Percentiles rank a stretch among this genome's conserved stretches.
These are phyloP conservation scores for Diaporthe ampelina DNA, from an alignment of 2,329 filamentous ascomycete species.

Conservation along the genomic window DNA sequence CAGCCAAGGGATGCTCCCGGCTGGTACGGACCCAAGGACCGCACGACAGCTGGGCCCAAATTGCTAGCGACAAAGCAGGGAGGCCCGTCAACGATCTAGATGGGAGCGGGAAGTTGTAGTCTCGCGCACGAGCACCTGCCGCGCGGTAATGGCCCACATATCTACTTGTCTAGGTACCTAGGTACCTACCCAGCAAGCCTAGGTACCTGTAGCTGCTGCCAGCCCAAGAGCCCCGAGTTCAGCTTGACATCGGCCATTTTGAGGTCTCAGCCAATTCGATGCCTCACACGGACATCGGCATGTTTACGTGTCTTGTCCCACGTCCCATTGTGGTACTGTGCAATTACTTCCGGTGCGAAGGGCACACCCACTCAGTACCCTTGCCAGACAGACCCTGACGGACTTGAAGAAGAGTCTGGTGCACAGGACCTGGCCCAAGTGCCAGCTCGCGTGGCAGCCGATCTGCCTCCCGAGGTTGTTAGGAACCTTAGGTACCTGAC, in stretches of 20 bases:
- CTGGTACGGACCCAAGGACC: no score
- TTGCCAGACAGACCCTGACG: neutral
- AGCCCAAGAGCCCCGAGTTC: neutral
- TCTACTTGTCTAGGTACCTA: no score
- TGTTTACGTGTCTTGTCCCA: slow-evolving; percentile 15
- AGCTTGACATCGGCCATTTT: neutral
- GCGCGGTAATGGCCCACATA: no score
- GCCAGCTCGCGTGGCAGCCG: no score
- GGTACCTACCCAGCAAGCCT: neutral
- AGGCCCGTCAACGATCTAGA: neutral
- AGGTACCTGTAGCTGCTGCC: neutral
- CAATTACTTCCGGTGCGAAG: neutral
- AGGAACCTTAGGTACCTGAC: no score
- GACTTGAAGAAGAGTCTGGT: neutral
- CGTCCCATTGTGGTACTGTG: neutral
- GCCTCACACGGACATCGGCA: neutral
- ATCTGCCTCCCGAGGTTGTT: no score
- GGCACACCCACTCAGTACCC: neutral
- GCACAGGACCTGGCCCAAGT: neutral
- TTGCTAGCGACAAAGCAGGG: neutral
- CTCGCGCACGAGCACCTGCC: neutral
- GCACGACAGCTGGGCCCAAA: no score
- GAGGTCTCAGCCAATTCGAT: slow-evolving; percentile 17
- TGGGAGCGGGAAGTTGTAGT: neutral
- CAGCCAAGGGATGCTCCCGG: neutral